These are phyloP conservation scores for Paraphoma sp. DNA, from an alignment of 2,329 filamentous ascomycete species.

Conservation along the genomic window DNA sequence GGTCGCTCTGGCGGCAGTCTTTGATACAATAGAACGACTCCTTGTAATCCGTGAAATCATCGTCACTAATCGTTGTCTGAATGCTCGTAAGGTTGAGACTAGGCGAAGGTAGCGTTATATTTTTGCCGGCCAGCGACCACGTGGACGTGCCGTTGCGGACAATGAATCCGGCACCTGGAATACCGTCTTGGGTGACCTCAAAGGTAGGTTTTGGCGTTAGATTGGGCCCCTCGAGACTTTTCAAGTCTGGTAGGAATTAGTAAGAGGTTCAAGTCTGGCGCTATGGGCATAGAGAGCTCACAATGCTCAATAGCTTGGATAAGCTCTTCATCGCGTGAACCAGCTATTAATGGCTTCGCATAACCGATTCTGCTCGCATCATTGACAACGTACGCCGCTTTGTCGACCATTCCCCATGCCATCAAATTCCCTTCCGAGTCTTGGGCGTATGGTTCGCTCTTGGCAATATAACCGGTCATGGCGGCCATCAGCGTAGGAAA, in stretches of 20 bases:
- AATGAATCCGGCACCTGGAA: neutral
- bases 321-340: constrained; percentile 17
- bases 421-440: constrained; percentile 33
- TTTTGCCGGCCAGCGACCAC: constrained; percentile 5
- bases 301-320: constrained; percentile 17
- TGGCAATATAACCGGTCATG: constrained; percentile 50
- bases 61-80: neutral
- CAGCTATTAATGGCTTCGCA: constrained; percentile 17
- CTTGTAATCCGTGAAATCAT: neutral
- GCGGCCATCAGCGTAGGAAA: constrained; percentile 48
- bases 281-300: neutral
- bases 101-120: constrained; percentile 10
- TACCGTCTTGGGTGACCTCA: too few relatives aligned
- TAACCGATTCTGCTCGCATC: constrained; percentile 28
- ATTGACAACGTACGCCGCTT: constrained; percentile 22
- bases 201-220: too few relatives aligned
- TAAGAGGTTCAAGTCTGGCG: too few relatives aligned
- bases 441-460: constrained; percentile 35
- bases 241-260: too few relatives aligned
- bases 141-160: neutral
- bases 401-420: constrained; percentile 22
- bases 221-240: too few relatives aligned
- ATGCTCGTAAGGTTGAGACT: constrained; percentile 23
- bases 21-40: constrained; percentile 11
- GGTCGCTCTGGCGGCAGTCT: constrained; percentile 18